These are phyloP conservation scores for Panicum hallii DNA, from an alignment of 202 grass and related monocot species.

Conservation along the genomic window DNA sequence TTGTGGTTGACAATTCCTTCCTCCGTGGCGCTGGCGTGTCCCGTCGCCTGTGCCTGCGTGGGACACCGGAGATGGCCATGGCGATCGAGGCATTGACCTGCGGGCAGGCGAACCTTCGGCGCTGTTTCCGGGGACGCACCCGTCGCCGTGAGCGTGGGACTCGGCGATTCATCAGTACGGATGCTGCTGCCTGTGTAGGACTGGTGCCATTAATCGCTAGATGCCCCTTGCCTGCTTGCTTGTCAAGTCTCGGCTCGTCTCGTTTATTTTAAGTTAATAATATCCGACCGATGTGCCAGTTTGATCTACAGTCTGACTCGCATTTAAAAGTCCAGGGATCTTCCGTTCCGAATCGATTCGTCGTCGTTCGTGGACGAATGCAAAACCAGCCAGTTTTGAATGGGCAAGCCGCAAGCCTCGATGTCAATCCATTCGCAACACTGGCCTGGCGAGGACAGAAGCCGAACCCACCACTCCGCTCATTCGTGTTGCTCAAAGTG, in stretches of 20 bases:
- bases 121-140: slow-evolving; percentile 19
- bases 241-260: background rate
- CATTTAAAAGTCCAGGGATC: too few relatives aligned
- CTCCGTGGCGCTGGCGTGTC: background rate
- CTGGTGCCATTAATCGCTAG: slow-evolving; percentile 34
- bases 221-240: background rate
- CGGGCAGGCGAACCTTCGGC: slow-evolving; percentile 7
- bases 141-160: slow-evolving; percentile 8
- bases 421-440: too few relatives aligned
- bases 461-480: too few relatives aligned
- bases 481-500: too few relatives aligned
- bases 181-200: background rate
- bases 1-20: slow-evolving; percentile 6
- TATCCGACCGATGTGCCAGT: too few relatives aligned
- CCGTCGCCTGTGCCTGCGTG: too few relatives aligned
- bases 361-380: too few relatives aligned
- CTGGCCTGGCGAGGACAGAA: too few relatives aligned
- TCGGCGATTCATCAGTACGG: slow-evolving; percentile 8
- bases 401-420: too few relatives aligned
- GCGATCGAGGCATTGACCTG: slow-evolving; percentile 38
- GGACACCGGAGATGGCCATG: background rate
- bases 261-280: background rate
- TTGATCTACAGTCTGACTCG: too few relatives aligned
- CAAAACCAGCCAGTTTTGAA: too few relatives aligned
- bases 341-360: too few relatives aligned